Evolutionary conservation across 352 stramenopile genomes (phyloP).

Genomic region (Phytophthora multivora): DNA sequence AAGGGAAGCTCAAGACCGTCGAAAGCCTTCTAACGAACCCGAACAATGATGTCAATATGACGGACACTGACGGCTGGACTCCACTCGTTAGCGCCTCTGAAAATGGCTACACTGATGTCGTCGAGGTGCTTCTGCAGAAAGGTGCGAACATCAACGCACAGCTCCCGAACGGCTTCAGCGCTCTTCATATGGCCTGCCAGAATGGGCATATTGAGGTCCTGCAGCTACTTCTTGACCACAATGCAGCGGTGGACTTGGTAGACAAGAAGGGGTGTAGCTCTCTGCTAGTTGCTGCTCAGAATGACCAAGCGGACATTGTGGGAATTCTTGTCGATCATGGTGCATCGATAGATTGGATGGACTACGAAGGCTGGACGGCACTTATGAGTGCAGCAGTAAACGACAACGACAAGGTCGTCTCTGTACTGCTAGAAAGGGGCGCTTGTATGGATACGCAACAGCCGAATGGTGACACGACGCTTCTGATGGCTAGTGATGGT

Average conservation of each 20-base stretch:
- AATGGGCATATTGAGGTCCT: background rate
- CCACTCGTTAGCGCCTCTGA: slow-evolving; percentile 13
- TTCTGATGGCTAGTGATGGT: background rate
- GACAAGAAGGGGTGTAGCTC: background rate
- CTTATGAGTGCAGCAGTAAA: background rate
- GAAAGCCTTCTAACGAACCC: slow-evolving; percentile 5
- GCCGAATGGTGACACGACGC: background rate
- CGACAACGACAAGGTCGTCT: background rate
- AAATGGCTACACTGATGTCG: slow-evolving; percentile 3
- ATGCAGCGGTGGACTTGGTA: background rate
- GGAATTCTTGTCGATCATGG: background rate
- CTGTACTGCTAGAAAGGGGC: background rate
- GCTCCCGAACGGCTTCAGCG: background rate
- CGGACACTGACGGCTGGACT: slow-evolving; percentile 10
- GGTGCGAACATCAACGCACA: slow-evolving; percentile 2
- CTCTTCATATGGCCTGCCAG: too few relatives aligned
- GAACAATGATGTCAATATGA: slow-evolving; percentile 19
- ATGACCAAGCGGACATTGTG: background rate
- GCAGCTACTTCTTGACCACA: background rate
- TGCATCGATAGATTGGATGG: background rate
- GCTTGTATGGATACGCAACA: background rate
- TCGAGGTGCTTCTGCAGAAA: slow-evolving; percentile 6
- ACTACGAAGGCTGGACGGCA: background rate
- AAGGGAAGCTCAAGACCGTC: too few relatives aligned
- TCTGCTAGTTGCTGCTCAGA: background rate